Conservation (phyloP, 768 basidiomycete species). For the Chalciporus chontae region DNA sequence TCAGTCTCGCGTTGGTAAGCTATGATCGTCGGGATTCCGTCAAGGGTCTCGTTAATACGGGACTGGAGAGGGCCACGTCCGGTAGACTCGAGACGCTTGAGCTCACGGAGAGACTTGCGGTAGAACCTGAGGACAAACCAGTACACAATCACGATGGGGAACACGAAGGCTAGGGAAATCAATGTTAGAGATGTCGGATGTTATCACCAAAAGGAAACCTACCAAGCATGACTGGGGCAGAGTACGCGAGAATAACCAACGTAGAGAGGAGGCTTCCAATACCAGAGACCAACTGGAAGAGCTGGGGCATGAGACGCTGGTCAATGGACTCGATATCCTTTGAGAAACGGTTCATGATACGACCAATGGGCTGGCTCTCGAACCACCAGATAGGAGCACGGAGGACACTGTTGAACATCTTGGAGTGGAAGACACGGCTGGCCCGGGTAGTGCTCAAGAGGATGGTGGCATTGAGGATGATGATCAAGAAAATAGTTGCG, state of each 20-base stretch:
- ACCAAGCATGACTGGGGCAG: conserved; percentile 28
- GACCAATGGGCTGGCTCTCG: conserved; percentile 37
- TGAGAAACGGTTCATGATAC: conserved; percentile 47
- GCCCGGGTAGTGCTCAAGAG: conserved; percentile 27
- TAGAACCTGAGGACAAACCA: conserved; percentile 44
- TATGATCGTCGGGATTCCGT: conserved; percentile 44
- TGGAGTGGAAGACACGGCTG: conserved; percentile 26
- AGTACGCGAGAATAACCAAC: conserved; percentile 21
- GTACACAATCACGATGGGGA: conserved; percentile 33
- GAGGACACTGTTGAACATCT: conserved; percentile 20
- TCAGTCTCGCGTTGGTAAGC: conserved; percentile 39
- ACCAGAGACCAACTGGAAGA: conserved; percentile 26
- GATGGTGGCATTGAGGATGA: conserved; percentile 24
- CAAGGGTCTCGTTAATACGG: conserved; percentile 49
- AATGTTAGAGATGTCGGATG: too few species aligned
- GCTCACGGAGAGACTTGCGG: conserved; percentile 44
- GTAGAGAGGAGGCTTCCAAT: conserved; percentile 24
- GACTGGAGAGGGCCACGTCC: conserved; percentile 48
- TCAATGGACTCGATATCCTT: conserved; percentile 41
- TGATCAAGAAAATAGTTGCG: conserved; percentile 13
- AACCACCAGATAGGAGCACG: conserved; percentile 29
- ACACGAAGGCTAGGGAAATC: conserved; percentile 11
- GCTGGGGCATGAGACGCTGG: conserved; percentile 32
- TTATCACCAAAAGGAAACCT: too few species aligned
- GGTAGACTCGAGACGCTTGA: conserved; percentile 44